phyloP scores from a whole-genome alignment of 2,329 filamentous ascomycete species.

The Rhinocladiella similis region DNA sequence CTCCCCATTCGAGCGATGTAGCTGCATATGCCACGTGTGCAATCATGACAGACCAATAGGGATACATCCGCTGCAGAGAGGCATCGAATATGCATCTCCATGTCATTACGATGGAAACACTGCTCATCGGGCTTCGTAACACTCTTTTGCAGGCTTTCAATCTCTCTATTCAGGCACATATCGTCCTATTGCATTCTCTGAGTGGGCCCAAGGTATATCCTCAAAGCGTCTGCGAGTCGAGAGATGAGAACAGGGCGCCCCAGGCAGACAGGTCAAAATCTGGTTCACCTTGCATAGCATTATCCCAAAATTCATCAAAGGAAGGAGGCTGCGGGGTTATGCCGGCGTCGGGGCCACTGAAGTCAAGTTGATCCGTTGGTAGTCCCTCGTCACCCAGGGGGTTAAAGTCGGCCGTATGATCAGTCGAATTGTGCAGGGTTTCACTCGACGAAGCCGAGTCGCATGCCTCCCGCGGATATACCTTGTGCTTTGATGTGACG shows the following conservation, averaged over 20 bases:
- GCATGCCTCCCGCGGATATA: not conserved
- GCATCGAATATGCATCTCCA: too few species aligned
- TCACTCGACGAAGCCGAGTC: not conserved
- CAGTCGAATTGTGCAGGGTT: not conserved
- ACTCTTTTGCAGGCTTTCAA: too few species aligned
- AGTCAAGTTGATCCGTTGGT: not conserved
- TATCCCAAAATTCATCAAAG: slow-evolving; percentile 16
- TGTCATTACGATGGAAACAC: too few species aligned
- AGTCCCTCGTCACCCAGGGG: not conserved
- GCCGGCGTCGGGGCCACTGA: not conserved
- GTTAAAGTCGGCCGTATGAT: not conserved
- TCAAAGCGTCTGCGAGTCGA: slow-evolving; percentile 3
- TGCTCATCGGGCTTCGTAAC: too few species aligned
- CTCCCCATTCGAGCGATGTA: too few species aligned
- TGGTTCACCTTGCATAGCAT: slow-evolving; percentile 5
- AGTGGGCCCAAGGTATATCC: too few species aligned
- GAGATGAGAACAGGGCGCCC: slow-evolving; percentile 13
- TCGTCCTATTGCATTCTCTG: too few species aligned
- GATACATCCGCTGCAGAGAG: too few species aligned
- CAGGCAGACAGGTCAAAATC: slow-evolving; percentile 9
- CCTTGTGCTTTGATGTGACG: slow-evolving; percentile 33
- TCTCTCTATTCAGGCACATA: too few species aligned
- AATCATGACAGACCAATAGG: too few species aligned
- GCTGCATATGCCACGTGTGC: too few species aligned
- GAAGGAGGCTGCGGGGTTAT: not conserved